Percentiles rank a stretch among this genome's conserved stretches.
These are phyloP conservation scores for Fusarium veterinarium DNA, from an alignment of 2,329 filamentous ascomycete genomes.

Conservation along the genomic window DNA sequence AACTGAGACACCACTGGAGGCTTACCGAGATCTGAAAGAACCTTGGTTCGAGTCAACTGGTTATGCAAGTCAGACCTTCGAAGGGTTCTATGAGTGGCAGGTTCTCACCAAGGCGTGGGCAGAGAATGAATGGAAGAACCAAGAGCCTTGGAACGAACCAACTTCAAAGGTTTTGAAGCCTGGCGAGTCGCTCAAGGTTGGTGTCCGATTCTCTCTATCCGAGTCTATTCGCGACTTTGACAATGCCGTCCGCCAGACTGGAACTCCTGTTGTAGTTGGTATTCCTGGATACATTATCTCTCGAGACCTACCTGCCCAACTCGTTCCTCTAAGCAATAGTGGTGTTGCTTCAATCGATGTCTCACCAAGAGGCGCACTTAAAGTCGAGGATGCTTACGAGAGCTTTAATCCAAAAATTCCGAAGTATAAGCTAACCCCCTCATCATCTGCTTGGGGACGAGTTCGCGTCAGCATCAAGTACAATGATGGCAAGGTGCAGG, in stretches of 20 bases:
- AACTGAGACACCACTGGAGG: conserved; percentile 61
- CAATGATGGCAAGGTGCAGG: conserved; percentile 59
- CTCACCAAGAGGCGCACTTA: conserved; percentile 53
- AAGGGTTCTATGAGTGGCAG: conserved; percentile 72
- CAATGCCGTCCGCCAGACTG: conserved; percentile 55
- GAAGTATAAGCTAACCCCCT: conserved; percentile 55
- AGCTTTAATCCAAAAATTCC: too few relatives aligned
- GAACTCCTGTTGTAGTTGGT: conserved; percentile 61
- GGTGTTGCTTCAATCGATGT: conserved; percentile 54
- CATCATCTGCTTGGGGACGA: conserved; percentile 60
- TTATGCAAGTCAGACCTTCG: conserved; percentile 67
- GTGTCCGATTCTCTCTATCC: conserved; percentile 63
- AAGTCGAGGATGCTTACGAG: too few relatives aligned
- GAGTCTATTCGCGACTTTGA: conserved; percentile 61
- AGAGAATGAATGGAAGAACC: conserved; percentile 64
- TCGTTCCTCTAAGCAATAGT: conserved; percentile 58
- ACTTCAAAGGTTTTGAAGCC: conserved; percentile 59
- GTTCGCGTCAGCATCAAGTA: conserved; percentile 61
- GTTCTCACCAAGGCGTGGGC: conserved; percentile 64
- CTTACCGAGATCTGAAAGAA: conserved; percentile 65
- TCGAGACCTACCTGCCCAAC: conserved; percentile 56
- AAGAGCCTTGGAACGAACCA: conserved; percentile 65
- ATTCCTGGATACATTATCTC: conserved; percentile 67
- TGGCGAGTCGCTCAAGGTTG: conserved; percentile 59
- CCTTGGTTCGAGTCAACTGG: conserved; percentile 50